Evolutionary conservation across 306 rosid species (phyloP).

Genomic region (Casuarina cunninghamiana): DNA sequence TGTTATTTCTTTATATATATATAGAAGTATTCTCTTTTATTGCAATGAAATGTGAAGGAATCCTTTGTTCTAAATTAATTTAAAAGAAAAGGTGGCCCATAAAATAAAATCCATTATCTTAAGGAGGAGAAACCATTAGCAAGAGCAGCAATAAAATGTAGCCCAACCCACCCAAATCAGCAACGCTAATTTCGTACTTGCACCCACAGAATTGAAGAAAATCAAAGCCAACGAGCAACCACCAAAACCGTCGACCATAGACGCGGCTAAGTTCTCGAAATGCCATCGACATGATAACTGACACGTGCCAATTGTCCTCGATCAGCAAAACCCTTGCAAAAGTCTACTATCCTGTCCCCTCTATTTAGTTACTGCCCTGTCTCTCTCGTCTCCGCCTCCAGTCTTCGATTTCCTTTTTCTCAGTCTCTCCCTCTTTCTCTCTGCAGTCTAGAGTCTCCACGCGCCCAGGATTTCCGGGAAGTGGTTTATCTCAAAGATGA

Average conservation of each 20-base stretch:
- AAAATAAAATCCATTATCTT: no score
- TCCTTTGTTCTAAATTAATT: no score
- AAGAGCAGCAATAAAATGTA: no score
- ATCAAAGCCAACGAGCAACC: no score
- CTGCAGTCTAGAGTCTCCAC: background rate
- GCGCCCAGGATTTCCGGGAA: slow-evolving; percentile 10
- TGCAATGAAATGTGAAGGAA: no score
- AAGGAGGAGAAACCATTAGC: no score
- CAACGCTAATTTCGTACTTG: no score
- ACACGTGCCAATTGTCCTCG: slow-evolving; percentile 53
- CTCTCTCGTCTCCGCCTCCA: background rate
- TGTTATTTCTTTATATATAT: no score
- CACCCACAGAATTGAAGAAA: no score
- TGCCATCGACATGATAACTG: slow-evolving; percentile 37
- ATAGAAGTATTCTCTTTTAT: no score
- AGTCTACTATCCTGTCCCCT: slow-evolving; percentile 34
- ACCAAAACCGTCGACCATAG: background rate
- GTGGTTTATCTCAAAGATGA: slow-evolving; percentile 16
- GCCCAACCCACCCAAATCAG: no score
- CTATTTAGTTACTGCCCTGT: background rate
- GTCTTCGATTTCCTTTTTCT: slow-evolving; percentile 27
- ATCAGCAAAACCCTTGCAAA: slow-evolving; percentile 56
- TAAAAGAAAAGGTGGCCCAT: no score
- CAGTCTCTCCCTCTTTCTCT: slow-evolving; percentile 4
- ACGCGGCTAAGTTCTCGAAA: slow-evolving; percentile 18